Conservation (phyloP, 139 green algal genomes). For the Chlamydomonas sphaeroides region DNA sequence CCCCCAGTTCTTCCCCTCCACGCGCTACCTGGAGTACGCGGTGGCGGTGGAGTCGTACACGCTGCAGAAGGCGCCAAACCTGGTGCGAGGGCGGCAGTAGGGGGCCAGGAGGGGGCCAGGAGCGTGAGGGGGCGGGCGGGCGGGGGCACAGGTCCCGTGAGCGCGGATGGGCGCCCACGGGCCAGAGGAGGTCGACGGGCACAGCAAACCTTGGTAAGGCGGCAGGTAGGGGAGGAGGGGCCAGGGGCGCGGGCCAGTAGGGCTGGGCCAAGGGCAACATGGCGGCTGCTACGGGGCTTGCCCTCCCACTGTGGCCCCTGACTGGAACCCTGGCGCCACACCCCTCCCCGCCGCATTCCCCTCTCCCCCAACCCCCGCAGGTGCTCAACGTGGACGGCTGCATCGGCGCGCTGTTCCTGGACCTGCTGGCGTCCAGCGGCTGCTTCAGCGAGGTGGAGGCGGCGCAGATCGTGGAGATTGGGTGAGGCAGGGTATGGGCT, state of each 20-base stretch:
- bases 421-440: slow-evolving; percentile 81
- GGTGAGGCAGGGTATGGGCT: slow-evolving; percentile 1
- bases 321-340: too few relatives aligned
- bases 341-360: background rate
- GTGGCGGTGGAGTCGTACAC: slow-evolving; percentile 92
- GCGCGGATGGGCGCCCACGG: too few relatives aligned
- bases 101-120: background rate
- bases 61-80: slow-evolving; percentile 90
- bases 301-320: too few relatives aligned
- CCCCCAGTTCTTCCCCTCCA: slow-evolving; percentile 89
- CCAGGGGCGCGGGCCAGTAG: too few relatives aligned
- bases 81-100: too few relatives aligned
- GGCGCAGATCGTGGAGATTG: slow-evolving; percentile 53
- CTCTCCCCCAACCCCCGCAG: background rate
- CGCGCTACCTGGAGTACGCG: slow-evolving; percentile 91
- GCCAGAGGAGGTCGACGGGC: too few relatives aligned
- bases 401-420: slow-evolving; percentile 94
- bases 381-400: slow-evolving; percentile 90
- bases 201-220: too few relatives aligned
- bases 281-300: too few relatives aligned
- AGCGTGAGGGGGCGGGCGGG: background rate
- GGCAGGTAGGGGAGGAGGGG: too few relatives aligned
- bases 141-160: too few relatives aligned
- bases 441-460: slow-evolving; percentile 73
- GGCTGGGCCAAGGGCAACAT: too few relatives aligned